Base-by-base conservation (phyloP, 768 basidiomycete species). In the Psilocybe cubensis region DNA sequence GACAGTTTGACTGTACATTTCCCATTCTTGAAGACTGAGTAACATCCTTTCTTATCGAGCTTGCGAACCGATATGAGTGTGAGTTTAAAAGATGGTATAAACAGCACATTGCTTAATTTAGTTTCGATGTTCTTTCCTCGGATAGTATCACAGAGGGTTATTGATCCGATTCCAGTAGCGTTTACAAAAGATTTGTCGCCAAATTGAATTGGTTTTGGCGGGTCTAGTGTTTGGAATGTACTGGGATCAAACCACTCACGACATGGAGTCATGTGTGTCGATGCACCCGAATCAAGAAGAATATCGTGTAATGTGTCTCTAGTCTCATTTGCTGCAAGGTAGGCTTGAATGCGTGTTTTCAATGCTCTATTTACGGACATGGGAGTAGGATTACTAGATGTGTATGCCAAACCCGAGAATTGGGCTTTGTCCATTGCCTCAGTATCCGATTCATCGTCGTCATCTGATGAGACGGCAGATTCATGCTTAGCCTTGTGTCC, bases 271-370 rank as follows among this genome's bases (percentile, higher is more conserved):
- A 58, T 58, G 33, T 54, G 52, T 17, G 51, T 54, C 3, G 58
- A 56, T 44, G 59, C 59, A 10, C 59, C 54, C 11, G 59, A 60
- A 29, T 60, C 59, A 6, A 60, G 54, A 3, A 59, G 10, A 14
- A 59, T 43, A 21, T 45, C 43, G 24, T 8, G 12, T 2, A 25
- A 12, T 11, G 43, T 45, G 20, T 45, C 20, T 6, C 23, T 21
- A 2, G 43, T 10, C 24, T 45, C 4, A 21, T 45, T 45, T 25
- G 6, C 43, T 18, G 2, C 11, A 4, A 45, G 43, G 24, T 45
- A 45, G 18, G 8, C 43, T 21, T 45, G 43, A 45, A 45, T 45
- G 43, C 43, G 43, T 45, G 6, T n/a, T 18, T 18, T 45, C 23
- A 45, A 45, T 4, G 43, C 43, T 45, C 11, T 45, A 45, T 45